phyloP scores from a whole-genome alignment of 1,139 yeast genomes.

The Torulaspora globosa region DNA sequence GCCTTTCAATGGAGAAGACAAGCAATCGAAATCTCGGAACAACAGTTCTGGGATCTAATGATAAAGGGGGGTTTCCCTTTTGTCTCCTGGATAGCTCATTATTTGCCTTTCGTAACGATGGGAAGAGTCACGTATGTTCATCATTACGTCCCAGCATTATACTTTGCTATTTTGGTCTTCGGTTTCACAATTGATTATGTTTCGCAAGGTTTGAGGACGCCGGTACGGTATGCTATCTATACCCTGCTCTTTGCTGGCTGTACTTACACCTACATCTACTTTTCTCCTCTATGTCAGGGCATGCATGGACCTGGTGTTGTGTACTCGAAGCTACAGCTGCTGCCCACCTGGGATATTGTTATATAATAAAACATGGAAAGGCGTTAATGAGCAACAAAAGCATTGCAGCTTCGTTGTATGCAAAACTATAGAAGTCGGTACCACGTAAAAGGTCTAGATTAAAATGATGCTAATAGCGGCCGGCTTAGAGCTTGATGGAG shows the following conservation, averaged over 20 bases:
- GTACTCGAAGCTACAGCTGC: slow-evolving; percentile 47
- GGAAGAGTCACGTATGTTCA: slow-evolving; percentile 81
- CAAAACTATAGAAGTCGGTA: slow-evolving; percentile 3
- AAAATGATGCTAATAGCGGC: background rate
- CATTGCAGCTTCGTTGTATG: slow-evolving; percentile 1
- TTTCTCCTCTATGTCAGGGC: slow-evolving; percentile 52
- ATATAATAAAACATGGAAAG: slow-evolving; percentile 7
- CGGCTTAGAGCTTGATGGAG: slow-evolving; percentile 33
- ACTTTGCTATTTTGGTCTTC: slow-evolving; percentile 65
- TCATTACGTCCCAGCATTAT: slow-evolving; percentile 77
- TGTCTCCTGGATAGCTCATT: slow-evolving; percentile 69
- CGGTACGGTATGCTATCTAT: slow-evolving; percentile 37
- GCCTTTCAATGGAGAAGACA: slow-evolving; percentile 65
- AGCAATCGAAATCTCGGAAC: slow-evolving; percentile 28
- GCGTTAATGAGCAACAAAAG: background rate
- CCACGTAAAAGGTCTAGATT: background rate
- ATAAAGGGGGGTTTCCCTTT: slow-evolving; percentile 62
- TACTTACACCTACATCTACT: slow-evolving; percentile 44
- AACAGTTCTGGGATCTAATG: slow-evolving; percentile 36
- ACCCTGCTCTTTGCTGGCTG: slow-evolving; percentile 39
- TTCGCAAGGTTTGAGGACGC: slow-evolving; percentile 23
- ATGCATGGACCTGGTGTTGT: slow-evolving; percentile 47
- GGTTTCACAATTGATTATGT: slow-evolving; percentile 54
- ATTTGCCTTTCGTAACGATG: slow-evolving; percentile 69
- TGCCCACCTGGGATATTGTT: slow-evolving; percentile 45